Base-by-base conservation (phyloP, 768 basidiomycete genomes). In the Boletus insuetus region DNA sequence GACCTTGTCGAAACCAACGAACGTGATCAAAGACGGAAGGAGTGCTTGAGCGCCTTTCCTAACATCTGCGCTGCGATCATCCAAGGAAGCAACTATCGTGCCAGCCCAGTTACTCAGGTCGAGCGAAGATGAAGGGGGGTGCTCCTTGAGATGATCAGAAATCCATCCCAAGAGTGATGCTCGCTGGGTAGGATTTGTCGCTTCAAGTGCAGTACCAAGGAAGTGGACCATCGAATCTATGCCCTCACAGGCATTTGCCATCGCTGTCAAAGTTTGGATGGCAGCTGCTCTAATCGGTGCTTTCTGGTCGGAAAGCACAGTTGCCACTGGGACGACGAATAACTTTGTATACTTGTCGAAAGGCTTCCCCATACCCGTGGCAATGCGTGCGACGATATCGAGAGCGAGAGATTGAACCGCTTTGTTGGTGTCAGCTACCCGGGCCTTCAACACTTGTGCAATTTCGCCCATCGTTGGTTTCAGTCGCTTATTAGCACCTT, bases 391-490 rank as follows among this genome's bases (percentile, higher is more conserved):
- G 50, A 98, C 85, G 53, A 96, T 88, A 66, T 96, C 94, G 20
- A 99, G 81, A 22, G 96, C 90, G 44, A 97, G 79, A 14, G 79
- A 76, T 70, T 98, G 97, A 34, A 98, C 95, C 10, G 90, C 84
- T 67, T 98, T 93, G 75, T 99, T 99, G 43, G 90, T 87, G 70
- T 99, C 97, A 16, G 81, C 82, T 24, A 98, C 83, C 60, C 97
- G 83, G 13, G 84, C 83, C 71, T 98, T 98, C 55, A 99, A 76
- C 4, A 93, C 84, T 62, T 86, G 85, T 0, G 85, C 89, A 54
- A 99, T 93, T 64, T 99, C 97, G 48, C 94, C 92, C 86, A 99
- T 92, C 10, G 74, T 81, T 22, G 92, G 81, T 71, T 98, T 98
- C 53, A 99, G 69, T 16, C 97, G 85, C 64, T 96, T 96, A 70